phyloP scores from a whole-genome alignment of 345 rosid species.

The Pugionium dolabratum region DNA sequence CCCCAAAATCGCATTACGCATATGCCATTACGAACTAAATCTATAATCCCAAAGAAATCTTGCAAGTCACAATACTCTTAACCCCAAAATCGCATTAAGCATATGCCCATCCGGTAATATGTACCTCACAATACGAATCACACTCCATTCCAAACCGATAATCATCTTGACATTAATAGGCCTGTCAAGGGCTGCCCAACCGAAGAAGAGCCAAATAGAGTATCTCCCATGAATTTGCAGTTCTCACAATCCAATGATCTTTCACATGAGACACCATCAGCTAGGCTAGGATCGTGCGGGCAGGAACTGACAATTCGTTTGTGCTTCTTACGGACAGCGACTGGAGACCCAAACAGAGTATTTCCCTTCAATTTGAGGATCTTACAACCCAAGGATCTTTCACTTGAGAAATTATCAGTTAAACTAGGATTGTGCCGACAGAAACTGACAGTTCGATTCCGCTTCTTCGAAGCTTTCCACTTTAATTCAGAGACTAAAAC shows the following conservation, averaged over 20 bases:
- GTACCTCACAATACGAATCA: conserved; percentile 21
- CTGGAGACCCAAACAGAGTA: conserved; percentile 47
- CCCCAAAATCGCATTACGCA: too few species aligned
- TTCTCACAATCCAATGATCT: conserved; percentile 59
- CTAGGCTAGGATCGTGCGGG: conserved; percentile 36
- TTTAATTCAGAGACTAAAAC: conserved; percentile 53
- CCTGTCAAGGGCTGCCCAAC: conserved; percentile 53
- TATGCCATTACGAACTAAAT: conserved; percentile 24
- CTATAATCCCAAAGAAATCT: conserved; percentile 22
- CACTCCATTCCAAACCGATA: conserved; percentile 10
- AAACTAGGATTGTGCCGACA: conserved; percentile 38
- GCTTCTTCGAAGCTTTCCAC: conserved; percentile 67
- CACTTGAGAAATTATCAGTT: conserved; percentile 16
- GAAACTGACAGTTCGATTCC: conserved; percentile 45
- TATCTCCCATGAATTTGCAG: conserved; percentile 62
- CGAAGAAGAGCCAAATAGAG: conserved; percentile 52
- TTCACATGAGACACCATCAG: conserved; percentile 25
- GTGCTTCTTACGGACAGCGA: conserved; percentile 47
- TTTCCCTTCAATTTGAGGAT: conserved; percentile 64
- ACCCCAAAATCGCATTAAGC: conserved; percentile 37
- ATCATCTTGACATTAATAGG: conserved; percentile 75
- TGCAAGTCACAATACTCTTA: conserved; percentile 29
- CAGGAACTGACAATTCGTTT: conserved; percentile 45
- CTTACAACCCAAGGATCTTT: conserved; percentile 52
- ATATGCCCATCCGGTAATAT: conserved; percentile 33